Evolutionary conservation across 2,329 filamentous ascomycete species (phyloP), one percentile per base, ranked within the genome.

Genomic region (Pezicula radicicola): DNA sequence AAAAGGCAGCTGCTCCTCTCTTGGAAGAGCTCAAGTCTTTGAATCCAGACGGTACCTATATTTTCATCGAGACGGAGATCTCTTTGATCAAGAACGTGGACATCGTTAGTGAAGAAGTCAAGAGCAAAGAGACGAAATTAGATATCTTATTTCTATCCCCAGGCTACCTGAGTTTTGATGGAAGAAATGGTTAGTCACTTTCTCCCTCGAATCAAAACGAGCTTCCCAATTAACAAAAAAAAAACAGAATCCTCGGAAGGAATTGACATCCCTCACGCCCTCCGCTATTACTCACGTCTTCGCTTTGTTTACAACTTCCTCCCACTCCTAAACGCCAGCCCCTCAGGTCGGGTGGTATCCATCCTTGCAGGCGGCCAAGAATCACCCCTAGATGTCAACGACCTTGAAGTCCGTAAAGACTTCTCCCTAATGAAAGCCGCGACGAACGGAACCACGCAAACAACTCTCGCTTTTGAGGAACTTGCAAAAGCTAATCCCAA

Each of bases 281-380:
- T 85, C 15, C 70, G 72, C 10, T 80, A 80, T 66, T 85, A 86
- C 66, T 71, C 77, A 1, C 81, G 83, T 12, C 72, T 79, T 49
- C 78, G 79, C 42, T 79, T 85, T 60, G 70, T 77, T 15, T 56
- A 74, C 51, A 80, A 83, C 47, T 73, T 87, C 0, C 74, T 86
- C 9, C 82, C 83, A 0, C 71, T 79, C 0, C 71, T 87, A 1
- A 74, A 76, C 1, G 54, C 67, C 0, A 58, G 65, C 2, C 66
- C 81, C 4, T 52, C 51, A 3, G 73, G 77, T 0, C 76, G 81
- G 8, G 79, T 84, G 8, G 73, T 85, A 28, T 76, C 70, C 16
- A 76, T 85, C 15, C 66, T 80, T 0, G 76, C 73, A 0, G 81
- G 71, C 4, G 75, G 78, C 15, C 70, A 74, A 37, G 82, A 85